Evolutionary conservation across 192 early-diverging fungal genomes (phyloP).

Genomic region (Coemansia sp.): DNA sequence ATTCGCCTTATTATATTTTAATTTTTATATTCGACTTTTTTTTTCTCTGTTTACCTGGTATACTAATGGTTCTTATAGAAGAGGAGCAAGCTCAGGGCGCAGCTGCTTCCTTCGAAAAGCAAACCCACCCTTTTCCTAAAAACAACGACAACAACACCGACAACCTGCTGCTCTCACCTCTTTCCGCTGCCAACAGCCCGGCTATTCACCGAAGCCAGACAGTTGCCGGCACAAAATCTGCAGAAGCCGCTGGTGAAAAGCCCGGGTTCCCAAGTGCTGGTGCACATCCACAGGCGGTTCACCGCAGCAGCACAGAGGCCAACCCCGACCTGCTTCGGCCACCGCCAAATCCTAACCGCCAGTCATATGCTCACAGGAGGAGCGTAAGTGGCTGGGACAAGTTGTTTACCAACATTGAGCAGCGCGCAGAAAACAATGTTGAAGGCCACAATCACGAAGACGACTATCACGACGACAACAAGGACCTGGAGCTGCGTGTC

Average conservation of each 20-base stretch:
- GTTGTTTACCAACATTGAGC: conserved; percentile 41
- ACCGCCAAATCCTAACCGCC: conserved; percentile 12
- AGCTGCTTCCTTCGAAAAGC: no score
- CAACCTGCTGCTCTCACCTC: neutral
- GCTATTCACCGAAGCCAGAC: conserved; percentile 6
- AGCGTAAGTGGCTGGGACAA: conserved; percentile 54
- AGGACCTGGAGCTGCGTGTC: conserved; percentile 26
- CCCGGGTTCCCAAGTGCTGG: no score
- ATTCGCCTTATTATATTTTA: neutral
- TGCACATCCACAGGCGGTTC: neutral
- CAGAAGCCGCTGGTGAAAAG: no score
- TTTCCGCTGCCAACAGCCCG: neutral
- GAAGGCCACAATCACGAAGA: conserved; percentile 21
- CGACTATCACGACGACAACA: neutral
- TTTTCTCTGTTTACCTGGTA: conserved; percentile 11
- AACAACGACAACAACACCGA: neutral
- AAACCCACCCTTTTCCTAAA: neutral
- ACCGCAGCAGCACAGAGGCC: conserved; percentile 9
- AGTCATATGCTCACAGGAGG: conserved; percentile 50
- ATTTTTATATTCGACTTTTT: neutral
- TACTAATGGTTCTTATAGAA: neutral
- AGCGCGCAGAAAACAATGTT: conserved; percentile 28
- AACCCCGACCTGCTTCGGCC: neutral
- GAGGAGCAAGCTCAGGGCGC: no score
- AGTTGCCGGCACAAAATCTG: neutral